A percentile compares a stretch with the other conserved stretches of the same genome.
These are phyloP conservation scores for Alternaria brassicicola DNA, from an alignment of 2,329 filamentous ascomycete species.

Conservation along the genomic window DNA sequence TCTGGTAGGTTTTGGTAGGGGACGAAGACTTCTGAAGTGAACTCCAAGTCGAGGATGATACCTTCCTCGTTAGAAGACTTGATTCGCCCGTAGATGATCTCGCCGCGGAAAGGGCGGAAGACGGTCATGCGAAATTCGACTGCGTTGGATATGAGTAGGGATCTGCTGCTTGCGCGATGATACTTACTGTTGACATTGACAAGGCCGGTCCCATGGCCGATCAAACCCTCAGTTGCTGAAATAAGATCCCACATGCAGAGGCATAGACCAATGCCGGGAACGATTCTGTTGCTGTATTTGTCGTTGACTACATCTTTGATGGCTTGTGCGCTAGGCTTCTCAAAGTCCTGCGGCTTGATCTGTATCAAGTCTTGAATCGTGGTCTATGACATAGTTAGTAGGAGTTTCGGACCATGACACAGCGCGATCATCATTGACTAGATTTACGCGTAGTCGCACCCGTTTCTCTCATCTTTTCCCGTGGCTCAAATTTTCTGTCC, in stretches of 20 bases:
- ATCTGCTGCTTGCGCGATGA: background rate
- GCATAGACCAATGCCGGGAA: constrained; percentile 92
- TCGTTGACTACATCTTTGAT: constrained; percentile 97
- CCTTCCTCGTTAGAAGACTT: constrained; percentile 73
- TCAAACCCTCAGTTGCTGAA: constrained; percentile 87
- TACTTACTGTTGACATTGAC: constrained; percentile 87
- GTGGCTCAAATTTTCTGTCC: constrained; percentile 11
- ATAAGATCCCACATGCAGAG: constrained; percentile 92
- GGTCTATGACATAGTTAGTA: constrained; percentile 62
- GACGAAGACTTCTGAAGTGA: constrained; percentile 92
- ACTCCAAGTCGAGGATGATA: constrained; percentile 82
- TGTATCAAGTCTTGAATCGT: constrained; percentile 94
- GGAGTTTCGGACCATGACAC: background rate
- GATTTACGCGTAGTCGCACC: background rate
- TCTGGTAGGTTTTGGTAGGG: constrained; percentile 53
- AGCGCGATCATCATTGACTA: background rate
- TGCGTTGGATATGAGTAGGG: constrained; percentile 44
- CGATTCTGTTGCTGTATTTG: constrained; percentile 97
- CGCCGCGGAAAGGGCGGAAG: constrained; percentile 94
- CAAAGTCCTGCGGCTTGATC: constrained; percentile 87
- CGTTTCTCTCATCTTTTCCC: background rate
- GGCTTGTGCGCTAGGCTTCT: constrained; percentile 78
- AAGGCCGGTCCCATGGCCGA: constrained; percentile 88
- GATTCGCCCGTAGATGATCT: constrained; percentile 87
- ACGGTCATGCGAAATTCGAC: constrained; percentile 93